Base-by-base conservation (phyloP, 345 rosid genomes). In the Arabidopsis thaliana region DNA sequence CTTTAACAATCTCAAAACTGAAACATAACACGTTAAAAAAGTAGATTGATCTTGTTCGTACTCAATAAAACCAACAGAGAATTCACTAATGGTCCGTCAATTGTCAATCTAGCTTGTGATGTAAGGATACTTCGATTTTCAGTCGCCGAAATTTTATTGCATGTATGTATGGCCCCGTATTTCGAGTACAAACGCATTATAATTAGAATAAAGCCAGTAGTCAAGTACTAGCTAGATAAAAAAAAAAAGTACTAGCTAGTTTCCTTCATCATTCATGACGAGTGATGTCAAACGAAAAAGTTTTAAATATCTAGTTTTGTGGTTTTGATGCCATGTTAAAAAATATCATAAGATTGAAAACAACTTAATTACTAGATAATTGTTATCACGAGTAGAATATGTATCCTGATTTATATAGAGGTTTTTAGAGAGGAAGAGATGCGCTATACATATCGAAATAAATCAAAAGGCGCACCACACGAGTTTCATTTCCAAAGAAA, bases 1-100 rank as follows among this genome's bases (percentile, higher is more conserved):
- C 60, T 7, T 30, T 56, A 30, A 32, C 37, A 56, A 55, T 32
- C 23, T 56, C 61, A 57, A 57, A 56, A 33, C 7, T 57, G 41
- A 57, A 56, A 57, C 1, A n/a, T 33, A 16, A 33, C 13, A 33
- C 13, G 13, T 57, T 3, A n/a, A 56, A n/a, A n/a, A 57, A 8
- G 3, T 57, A 33, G 4, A 33, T 2, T 34, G 25, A 16, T 33
- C 6, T 33, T n/a, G 12, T 33, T n/a, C 25, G 3, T n/a, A 33
- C 9, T n/a, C 23, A 32, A 14, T 32, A 56, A 3, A 55, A 13
- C 23, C 23, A 4, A n/a, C 6, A 14, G 3, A 55, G 57, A 11
- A 28, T 10, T 16, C 20, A 16, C 20, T 53, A 28, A 14, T 30
- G 40, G 37, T n/a, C 40, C 40, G 3, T 56, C 12, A 14, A 32